Base-by-base conservation (phyloP, 768 basidiomycete genomes). In the Tylopilus subfusipes region DNA sequence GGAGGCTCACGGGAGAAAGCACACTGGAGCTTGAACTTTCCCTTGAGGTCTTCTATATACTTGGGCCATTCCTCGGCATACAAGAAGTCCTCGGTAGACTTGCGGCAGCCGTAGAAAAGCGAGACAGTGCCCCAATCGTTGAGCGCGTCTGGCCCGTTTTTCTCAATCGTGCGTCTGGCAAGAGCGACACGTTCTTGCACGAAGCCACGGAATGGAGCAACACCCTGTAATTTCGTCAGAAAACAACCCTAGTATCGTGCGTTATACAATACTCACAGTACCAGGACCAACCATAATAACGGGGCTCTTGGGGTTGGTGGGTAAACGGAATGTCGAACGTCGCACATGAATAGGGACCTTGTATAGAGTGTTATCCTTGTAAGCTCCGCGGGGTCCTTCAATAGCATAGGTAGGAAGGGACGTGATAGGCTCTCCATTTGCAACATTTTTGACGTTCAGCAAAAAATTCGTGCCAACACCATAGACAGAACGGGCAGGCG, bases 221-320 rank as follows among this genome's bases (percentile, higher is more conserved):
- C 94, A 77, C 97, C 97, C 93, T 96, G 54, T 58, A 38, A 57
- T 40, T 21, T 45, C 38, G 43, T 61, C 60, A 57, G 42, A 43
- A 56, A 46, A 50, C 11, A 14, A 39, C 2, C 12, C 40, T n/a
- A 9, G 30, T 9, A 22, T 24, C 4, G 51, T 25, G 19, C 14
- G 30, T 27, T 27, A 9, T 1, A 22, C 19, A 43, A 36, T 38
- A 82, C 91, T 75, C 69, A 96, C 94, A 53, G 95, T 99, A 50
- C 97, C 97, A 57, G 97, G 97, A 39, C 97, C 97, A 69, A 99
- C 84, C 97, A 99, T 98, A 73, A 99, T 92, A 48, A 99, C 88
- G 2, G 97, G 97, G 55, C 90, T 96, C 79, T 97, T 98, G 33
- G 97, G 97, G 69, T 93, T 94, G 18, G 97, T 98, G 10, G 97